Conservation (phyloP, 2,329 filamentous ascomycete genomes). For the Xylariaceae sp. region DNA sequence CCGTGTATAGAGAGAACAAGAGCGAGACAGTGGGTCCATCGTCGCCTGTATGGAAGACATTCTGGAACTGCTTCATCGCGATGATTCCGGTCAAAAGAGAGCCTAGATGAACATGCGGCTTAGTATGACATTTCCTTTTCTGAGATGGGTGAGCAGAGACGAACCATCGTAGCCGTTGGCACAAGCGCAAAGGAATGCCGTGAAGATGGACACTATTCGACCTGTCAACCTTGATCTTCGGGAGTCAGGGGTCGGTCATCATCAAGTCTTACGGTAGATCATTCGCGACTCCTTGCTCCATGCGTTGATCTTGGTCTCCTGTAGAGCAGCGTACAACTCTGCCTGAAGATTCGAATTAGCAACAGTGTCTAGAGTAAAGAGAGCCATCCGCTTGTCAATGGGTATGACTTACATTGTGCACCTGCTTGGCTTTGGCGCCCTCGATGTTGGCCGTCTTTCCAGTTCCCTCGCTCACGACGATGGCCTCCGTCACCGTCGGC, state of each 20-base stretch:
- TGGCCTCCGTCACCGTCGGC: constrained; percentile 16
- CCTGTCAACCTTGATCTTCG: neutral
- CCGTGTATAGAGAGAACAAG: constrained; percentile 45
- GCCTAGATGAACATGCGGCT: constrained; percentile 20
- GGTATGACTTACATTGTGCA: constrained; percentile 35
- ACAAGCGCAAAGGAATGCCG: constrained; percentile 44
- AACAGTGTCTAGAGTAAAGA: neutral
- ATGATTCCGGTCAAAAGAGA: constrained; percentile 43
- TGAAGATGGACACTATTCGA: constrained; percentile 38
- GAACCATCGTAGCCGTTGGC: constrained; percentile 45
- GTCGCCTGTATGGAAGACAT: constrained; percentile 36
- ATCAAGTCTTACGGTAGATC: constrained; percentile 34
- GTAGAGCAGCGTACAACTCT: constrained; percentile 44
- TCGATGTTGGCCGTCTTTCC: constrained; percentile 26
- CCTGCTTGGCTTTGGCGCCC: constrained; percentile 38
- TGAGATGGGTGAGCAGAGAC: neutral
- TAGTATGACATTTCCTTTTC: constrained; percentile 2
- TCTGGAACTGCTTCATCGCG: constrained; percentile 41
- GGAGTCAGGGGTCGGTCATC: neutral
- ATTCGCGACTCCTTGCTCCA: constrained; percentile 39
- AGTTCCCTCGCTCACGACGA: constrained; percentile 25
- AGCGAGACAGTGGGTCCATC: constrained; percentile 38
- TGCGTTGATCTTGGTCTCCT: constrained; percentile 41
- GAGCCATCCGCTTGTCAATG: neutral
- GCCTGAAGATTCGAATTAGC: constrained; percentile 30